Conservation (phyloP, 345 rosid species). For the Jatropha curcas region DNA sequence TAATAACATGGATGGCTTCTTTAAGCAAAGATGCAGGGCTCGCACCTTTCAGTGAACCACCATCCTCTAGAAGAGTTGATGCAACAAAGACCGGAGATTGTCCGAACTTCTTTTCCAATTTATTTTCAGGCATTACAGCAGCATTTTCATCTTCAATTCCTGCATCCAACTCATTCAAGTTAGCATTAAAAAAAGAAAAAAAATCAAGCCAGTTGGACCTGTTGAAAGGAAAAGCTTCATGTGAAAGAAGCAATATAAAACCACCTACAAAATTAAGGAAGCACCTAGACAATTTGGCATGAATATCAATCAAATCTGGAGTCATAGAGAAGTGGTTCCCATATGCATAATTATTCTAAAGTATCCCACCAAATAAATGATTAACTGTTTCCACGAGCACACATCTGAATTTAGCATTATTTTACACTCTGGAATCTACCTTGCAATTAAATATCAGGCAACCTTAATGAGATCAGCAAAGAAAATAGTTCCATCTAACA, state of each 20-base stretch:
- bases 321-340: background rate
- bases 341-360: background rate
- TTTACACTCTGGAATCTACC: background rate
- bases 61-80: slow-evolving; percentile 54
- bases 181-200: slow-evolving; percentile 10
- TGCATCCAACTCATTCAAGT: slow-evolving; percentile 17
- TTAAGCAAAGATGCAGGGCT: slow-evolving; percentile 61
- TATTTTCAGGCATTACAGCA: slow-evolving; percentile 24
- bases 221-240: background rate
- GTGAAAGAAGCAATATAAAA: background rate
- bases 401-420: background rate
- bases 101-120: slow-evolving; percentile 71
- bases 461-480: background rate
- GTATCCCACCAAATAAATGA: background rate
- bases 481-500: background rate
- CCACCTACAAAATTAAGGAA: background rate
- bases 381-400: background rate
- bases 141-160: slow-evolving; percentile 32
- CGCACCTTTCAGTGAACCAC: slow-evolving; percentile 48
- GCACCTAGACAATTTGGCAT: background rate
- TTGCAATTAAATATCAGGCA: background rate
- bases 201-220: background rate
- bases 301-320: background rate
- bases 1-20: slow-evolving; percentile 78
- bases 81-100: slow-evolving; percentile 65